phyloP scores from a whole-genome alignment of 2,329 filamentous ascomycete genomes.

The Nemania abortiva region DNA sequence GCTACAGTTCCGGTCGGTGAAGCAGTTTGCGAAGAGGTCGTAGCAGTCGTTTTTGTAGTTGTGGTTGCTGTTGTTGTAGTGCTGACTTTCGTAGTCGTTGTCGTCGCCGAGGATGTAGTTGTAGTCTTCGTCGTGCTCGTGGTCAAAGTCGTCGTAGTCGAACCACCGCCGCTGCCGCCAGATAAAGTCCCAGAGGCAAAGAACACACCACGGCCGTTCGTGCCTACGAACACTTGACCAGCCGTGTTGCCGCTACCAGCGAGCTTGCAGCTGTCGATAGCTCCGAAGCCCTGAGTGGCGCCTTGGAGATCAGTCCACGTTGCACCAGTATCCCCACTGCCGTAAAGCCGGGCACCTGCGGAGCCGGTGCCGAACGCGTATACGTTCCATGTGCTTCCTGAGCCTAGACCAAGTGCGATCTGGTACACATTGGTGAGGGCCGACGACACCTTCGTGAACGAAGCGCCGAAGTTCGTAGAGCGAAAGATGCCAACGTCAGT shows the following conservation, averaged over 20 bases:
- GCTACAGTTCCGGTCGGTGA: constrained; percentile 22
- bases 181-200: constrained; percentile 48
- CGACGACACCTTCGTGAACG: constrained; percentile 58
- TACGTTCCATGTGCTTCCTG: constrained; percentile 57
- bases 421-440: constrained; percentile 56
- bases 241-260: constrained; percentile 61
- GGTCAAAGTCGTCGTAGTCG: constrained; percentile 18
- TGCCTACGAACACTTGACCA: constrained; percentile 62
- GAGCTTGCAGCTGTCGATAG: constrained; percentile 56
- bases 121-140: constrained; percentile 11
- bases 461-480: constrained; percentile 63
- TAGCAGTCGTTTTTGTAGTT: constrained; percentile 14
- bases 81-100: constrained; percentile 20
- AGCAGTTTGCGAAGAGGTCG: constrained; percentile 22
- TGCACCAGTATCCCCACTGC: constrained; percentile 57
- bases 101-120: constrained; percentile 9
- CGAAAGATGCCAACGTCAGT: constrained; percentile 67
- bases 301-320: constrained; percentile 63
- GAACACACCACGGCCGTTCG: constrained; percentile 63
- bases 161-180: constrained; percentile 11
- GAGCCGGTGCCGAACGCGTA: constrained; percentile 62
- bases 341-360: constrained; percentile 59
- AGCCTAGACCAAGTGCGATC: constrained; percentile 59
- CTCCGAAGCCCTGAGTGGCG: constrained; percentile 57
- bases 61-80: constrained; percentile 16